Percentiles rank a stretch among this genome's conserved stretches.
Conservation (phyloP, 352 stramenopile genomes). For the Halophytophthora batemanensis region DNA sequence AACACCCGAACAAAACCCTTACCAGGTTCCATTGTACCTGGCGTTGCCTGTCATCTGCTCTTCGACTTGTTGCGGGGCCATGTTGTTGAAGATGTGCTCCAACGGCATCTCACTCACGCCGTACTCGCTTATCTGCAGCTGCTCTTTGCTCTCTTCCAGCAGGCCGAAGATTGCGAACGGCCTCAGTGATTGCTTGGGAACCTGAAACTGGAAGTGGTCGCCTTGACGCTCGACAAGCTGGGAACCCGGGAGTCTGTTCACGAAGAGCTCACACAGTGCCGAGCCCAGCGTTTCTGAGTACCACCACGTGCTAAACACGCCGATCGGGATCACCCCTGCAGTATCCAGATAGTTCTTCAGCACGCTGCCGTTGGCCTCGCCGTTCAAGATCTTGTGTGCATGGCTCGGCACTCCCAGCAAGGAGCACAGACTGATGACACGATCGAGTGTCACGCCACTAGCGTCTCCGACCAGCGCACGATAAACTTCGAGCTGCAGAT, state of each 20-base stretch:
- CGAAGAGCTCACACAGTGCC: conserved; percentile 40
- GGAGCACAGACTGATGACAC: conserved; percentile 30
- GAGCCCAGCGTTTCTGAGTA: conserved; percentile 38
- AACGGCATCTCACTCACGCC: conserved; percentile 87
- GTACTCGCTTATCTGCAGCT: conserved; percentile 81
- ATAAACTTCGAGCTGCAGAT: conserved; percentile 28
- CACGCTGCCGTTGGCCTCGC: conserved; percentile 39
- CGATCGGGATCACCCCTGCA: conserved; percentile 39
- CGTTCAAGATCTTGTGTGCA: conserved; percentile 33
- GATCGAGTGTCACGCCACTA: conserved; percentile 25
- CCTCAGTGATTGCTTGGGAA: conserved; percentile 52
- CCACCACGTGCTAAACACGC: conserved; percentile 66
- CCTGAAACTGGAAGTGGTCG: conserved; percentile 67
- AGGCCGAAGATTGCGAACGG: conserved; percentile 73
- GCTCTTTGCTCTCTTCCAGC: too few species aligned
- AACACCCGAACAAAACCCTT: conserved; percentile 9
- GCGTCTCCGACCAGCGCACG: conserved; percentile 22
- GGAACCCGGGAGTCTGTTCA: conserved; percentile 32
- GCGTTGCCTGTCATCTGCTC: conserved; percentile 42
- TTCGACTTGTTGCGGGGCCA: conserved; percentile 77
- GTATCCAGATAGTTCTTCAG: conserved; percentile 44
- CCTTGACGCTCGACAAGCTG: conserved; percentile 62
- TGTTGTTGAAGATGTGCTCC: conserved; percentile 93
- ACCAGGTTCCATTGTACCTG: conserved; percentile 21
- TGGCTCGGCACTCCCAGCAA: conserved; percentile 32